These are phyloP conservation scores for Pseudopithomyces maydicus DNA, from an alignment of 2,329 filamentous ascomycete genomes.

Conservation along the genomic window DNA sequence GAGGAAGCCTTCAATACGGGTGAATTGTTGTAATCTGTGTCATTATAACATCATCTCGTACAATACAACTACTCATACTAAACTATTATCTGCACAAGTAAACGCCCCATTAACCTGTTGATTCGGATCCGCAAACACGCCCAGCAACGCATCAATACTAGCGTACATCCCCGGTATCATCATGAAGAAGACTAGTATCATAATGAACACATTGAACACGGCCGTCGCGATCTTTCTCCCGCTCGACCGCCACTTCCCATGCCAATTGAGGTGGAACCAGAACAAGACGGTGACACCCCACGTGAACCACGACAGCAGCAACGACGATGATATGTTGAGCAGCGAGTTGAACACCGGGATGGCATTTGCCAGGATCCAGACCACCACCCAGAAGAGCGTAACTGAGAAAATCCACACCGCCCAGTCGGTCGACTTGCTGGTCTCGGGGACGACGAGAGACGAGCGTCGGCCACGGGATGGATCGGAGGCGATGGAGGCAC, in stretches of 20 bases:
- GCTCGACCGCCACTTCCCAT: conserved; percentile 25
- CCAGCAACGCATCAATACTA: conserved; percentile 24
- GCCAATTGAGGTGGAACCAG: conserved; percentile 34
- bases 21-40: too few species aligned
- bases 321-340: conserved; percentile 29
- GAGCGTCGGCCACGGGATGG: too few species aligned
- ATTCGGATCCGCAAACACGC: conserved; percentile 26
- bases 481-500: too few species aligned
- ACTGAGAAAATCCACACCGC: too few species aligned
- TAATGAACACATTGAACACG: conserved; percentile 26
- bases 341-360: conserved; percentile 32
- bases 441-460: too few species aligned
- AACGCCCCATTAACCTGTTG: conserved; percentile 29
- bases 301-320: conserved; percentile 31
- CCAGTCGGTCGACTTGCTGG: too few species aligned
- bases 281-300: conserved; percentile 32
- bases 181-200: conserved; percentile 26
- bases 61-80: too few species aligned
- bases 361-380: conserved; percentile 32
- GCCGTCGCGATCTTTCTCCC: conserved; percentile 25
- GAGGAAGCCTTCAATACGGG: too few species aligned
- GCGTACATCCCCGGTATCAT: conserved; percentile 32
- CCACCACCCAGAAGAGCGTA: conserved; percentile 27
- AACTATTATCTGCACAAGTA: conserved; percentile 30
- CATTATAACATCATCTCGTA: too few species aligned